These are phyloP conservation scores for Acanthamoeba castellanii DNA, from an alignment of 208 protist species.

Conservation along the genomic window DNA sequence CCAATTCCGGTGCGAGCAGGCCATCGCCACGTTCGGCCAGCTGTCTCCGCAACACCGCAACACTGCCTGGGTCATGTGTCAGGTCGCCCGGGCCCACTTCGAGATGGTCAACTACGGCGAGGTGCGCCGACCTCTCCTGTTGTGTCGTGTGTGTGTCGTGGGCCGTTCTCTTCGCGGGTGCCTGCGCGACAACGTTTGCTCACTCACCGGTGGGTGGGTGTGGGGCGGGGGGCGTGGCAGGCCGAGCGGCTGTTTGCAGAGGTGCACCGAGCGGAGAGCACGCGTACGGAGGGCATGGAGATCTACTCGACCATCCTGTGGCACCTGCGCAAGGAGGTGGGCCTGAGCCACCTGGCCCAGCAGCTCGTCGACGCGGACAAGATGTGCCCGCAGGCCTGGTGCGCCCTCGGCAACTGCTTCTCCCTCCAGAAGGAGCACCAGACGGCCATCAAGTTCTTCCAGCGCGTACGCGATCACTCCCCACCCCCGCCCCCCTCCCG, in stretches of 20 bases:
- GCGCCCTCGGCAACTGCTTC: constrained; percentile 96
- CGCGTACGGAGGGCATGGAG: constrained; percentile 85
- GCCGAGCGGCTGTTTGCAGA: constrained; percentile 89
- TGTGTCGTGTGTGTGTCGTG: too few species aligned
- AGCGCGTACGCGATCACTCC: constrained; percentile 84
- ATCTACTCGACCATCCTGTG: constrained; percentile 96
- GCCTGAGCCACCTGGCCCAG: constrained; percentile 93
- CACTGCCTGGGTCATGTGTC: constrained; percentile 86
- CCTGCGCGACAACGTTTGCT: constrained; percentile 88
- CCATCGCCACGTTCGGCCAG: constrained; percentile 78
- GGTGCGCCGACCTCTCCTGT: too few species aligned
- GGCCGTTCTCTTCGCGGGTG: neutral
- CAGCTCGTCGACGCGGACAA: constrained; percentile 93
- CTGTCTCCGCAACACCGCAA: constrained; percentile 77
- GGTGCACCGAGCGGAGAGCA: constrained; percentile 80
- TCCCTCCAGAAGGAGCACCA: constrained; percentile 95
- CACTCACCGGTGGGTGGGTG: constrained; percentile 80
- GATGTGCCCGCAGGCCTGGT: constrained; percentile 92
- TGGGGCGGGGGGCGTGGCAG: constrained; percentile 79
- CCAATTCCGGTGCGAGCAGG: constrained; percentile 79
- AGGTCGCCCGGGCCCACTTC: constrained; percentile 84
- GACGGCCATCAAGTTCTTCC: constrained; percentile 95
- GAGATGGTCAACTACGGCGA: constrained; percentile 85
- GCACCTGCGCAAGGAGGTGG: constrained; percentile 93
- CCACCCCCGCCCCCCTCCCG: neutral